phyloP scores from a whole-genome alignment of 78 protist genomes.

The Cavenderia fasciculata region DNA sequence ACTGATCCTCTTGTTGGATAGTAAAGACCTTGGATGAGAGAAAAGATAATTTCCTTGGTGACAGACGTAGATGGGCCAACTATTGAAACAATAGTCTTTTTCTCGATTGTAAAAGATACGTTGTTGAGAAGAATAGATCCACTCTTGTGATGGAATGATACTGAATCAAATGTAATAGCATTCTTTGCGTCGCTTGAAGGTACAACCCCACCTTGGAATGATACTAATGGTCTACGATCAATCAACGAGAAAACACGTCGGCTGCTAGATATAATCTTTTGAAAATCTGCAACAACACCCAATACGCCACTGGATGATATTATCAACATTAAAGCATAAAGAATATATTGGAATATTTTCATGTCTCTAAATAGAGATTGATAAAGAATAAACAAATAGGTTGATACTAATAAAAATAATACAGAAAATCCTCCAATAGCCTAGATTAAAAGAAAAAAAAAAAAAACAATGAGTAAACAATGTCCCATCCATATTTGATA shows the following conservation, averaged over 20 bases:
- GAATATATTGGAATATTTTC: background rate
- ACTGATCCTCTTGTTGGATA: conserved; percentile 61
- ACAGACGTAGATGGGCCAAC: conserved; percentile 57
- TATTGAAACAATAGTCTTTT: conserved; percentile 16
- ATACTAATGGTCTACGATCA: conserved; percentile 41
- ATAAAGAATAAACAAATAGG: conserved; percentile 2
- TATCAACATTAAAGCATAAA: conserved; percentile 27
- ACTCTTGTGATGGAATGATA: conserved; percentile 32
- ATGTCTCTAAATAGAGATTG: background rate
- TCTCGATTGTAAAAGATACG: conserved; percentile 8
- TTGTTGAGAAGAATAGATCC: background rate
- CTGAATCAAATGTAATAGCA: conserved; percentile 27
- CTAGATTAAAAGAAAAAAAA: background rate
- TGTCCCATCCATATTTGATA: no score
- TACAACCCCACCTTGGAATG: conserved; percentile 43
- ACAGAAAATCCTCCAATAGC: conserved; percentile 21
- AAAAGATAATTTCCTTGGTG: conserved; percentile 33
- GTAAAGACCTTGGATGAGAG: conserved; percentile 49
- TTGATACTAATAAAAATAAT: background rate
- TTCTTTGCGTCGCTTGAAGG: conserved; percentile 1
- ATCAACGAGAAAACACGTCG: conserved; percentile 37
- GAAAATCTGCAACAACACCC: conserved; percentile 27
- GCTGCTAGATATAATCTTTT: conserved; percentile 15
- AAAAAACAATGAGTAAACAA: no score
- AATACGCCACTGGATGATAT: conserved; percentile 23